These are phyloP conservation scores for Lactarius quietus DNA, from an alignment of 768 basidiomycete species.

Conservation along the genomic window DNA sequence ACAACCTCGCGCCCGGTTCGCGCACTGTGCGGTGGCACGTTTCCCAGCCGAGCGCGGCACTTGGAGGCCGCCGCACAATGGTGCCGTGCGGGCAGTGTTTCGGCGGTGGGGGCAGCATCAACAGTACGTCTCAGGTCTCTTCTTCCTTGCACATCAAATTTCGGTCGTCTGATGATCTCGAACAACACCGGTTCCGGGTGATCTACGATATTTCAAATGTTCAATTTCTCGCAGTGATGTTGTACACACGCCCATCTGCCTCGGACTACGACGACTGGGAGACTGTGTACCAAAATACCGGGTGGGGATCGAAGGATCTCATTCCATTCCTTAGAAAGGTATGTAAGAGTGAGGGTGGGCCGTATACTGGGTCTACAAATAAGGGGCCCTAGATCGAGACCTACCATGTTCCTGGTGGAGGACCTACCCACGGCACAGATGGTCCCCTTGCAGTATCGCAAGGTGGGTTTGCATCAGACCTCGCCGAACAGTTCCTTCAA, in stretches of 20 bases:
- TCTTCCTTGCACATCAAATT: neutral
- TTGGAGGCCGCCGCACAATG: constrained; percentile 42
- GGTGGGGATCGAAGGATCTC: constrained; percentile 56
- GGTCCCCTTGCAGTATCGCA: constrained; percentile 42
- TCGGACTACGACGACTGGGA: too few relatives aligned
- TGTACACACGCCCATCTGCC: constrained; percentile 55
- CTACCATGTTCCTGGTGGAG: constrained; percentile 33
- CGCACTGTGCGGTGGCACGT: constrained; percentile 44
- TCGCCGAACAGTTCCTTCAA: constrained; percentile 31
- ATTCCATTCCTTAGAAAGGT: constrained; percentile 60
- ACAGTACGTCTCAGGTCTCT: constrained; percentile 38
- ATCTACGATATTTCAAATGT: neutral
- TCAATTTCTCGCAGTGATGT: constrained; percentile 32
- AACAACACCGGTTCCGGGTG: neutral
- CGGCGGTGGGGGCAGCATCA: constrained; percentile 60
- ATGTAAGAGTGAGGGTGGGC: neutral
- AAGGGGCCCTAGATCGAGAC: constrained; percentile 35
- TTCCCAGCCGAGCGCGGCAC: constrained; percentile 39
- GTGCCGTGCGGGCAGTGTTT: constrained; percentile 47
- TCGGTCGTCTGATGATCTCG: neutral
- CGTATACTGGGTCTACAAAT: neutral
- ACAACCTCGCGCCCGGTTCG: constrained; percentile 38
- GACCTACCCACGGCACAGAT: constrained; percentile 41
- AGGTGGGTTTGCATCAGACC: constrained; percentile 29
- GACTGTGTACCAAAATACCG: constrained; percentile 44